These are phyloP conservation scores for Naganishia kalamii DNA, from an alignment of 768 basidiomycete species.

Conservation along the genomic window DNA sequence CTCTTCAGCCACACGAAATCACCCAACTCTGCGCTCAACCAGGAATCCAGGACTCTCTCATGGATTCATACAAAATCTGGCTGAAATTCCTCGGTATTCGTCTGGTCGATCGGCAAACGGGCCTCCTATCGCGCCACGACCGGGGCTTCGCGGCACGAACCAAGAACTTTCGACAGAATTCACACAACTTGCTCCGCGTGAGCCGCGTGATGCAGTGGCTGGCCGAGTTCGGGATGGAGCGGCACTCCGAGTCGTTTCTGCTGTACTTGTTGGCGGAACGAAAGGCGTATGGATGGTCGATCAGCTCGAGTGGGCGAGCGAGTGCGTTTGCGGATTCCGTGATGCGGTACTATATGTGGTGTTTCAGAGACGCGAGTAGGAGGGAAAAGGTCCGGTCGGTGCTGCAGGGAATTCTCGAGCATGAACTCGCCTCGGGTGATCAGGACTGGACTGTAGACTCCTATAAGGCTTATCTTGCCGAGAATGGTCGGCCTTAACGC, in stretches of 20 bases:
- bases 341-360: slow-evolving; percentile 19
- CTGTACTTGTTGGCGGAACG: slow-evolving; percentile 16
- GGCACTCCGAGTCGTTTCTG: background rate
- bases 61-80: slow-evolving; percentile 33
- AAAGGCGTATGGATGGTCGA: slow-evolving; percentile 15
- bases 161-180: slow-evolving; percentile 29
- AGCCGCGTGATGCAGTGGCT: slow-evolving; percentile 41
- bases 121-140: slow-evolving; percentile 15
- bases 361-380: slow-evolving; percentile 9
- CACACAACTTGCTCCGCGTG: slow-evolving; percentile 43
- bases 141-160: slow-evolving; percentile 16
- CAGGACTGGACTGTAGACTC: background rate
- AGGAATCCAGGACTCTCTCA: slow-evolving; percentile 25
- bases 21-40: slow-evolving; percentile 28
- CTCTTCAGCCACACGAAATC: slow-evolving; percentile 35
- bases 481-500: background rate
- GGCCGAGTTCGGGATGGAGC: slow-evolving; percentile 29
- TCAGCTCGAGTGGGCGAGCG: background rate
- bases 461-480: background rate
- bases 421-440: background rate
- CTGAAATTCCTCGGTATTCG: background rate
- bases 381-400: background rate
- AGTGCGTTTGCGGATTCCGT: slow-evolving; percentile 9
- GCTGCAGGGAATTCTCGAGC: background rate
- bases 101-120: slow-evolving; percentile 25